Conservation (phyloP, 2,329 filamentous ascomycete species). For the Talaromyces sp. region DNA sequence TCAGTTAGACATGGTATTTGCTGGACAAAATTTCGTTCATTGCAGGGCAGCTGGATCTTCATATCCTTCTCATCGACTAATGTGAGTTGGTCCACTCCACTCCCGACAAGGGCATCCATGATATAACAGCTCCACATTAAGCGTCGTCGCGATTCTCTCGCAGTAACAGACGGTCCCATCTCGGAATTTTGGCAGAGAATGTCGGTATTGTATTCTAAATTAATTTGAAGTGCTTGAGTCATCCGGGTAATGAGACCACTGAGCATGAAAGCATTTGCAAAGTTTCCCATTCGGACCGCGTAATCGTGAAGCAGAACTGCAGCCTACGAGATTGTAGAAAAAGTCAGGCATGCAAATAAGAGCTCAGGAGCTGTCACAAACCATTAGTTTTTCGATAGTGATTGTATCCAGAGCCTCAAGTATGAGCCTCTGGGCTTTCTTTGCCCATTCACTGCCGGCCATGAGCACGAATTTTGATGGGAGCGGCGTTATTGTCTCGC, state of each 20-base stretch:
- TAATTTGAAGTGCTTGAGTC: constrained; percentile 36
- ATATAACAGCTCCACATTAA: constrained; percentile 38
- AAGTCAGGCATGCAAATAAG: too few relatives aligned
- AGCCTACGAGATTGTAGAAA: constrained; percentile 11
- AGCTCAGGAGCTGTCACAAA: background rate
- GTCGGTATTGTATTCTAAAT: constrained; percentile 36
- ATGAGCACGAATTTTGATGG: constrained; percentile 14
- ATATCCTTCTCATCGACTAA: constrained; percentile 33
- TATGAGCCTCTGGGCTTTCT: constrained; percentile 20
- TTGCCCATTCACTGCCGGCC: constrained; percentile 24
- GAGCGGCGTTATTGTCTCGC: constrained; percentile 15
- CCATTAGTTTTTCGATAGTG: constrained; percentile 28
- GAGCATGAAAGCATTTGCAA: constrained; percentile 36
- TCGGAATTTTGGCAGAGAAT: constrained; percentile 28
- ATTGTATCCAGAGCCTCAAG: constrained; percentile 22
- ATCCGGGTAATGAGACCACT: constrained; percentile 34
- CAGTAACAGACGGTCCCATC: constrained; percentile 19
- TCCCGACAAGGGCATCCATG: constrained; percentile 32
- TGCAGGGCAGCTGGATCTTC: constrained; percentile 36
- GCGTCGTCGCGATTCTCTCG: constrained; percentile 32
- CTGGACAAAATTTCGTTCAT: constrained; percentile 33
- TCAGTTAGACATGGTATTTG: constrained; percentile 34
- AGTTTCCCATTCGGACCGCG: constrained; percentile 33
- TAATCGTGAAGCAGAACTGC: constrained; percentile 35
- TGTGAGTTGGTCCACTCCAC: constrained; percentile 35